These are phyloP conservation scores for Epichloe aotearoae DNA, from an alignment of 2,329 filamentous ascomycete genomes.

Conservation along the genomic window DNA sequence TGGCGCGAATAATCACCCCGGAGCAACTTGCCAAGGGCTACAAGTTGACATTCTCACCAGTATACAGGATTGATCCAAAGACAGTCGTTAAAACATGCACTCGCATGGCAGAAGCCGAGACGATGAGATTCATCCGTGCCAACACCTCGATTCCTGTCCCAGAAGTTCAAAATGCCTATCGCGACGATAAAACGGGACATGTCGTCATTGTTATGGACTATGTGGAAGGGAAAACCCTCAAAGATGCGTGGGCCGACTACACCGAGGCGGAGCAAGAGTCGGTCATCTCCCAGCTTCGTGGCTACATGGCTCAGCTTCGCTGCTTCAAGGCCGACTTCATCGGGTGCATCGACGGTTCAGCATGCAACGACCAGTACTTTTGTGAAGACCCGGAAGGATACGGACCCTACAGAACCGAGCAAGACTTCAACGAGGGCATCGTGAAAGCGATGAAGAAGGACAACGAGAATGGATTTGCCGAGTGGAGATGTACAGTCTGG, in stretches of 20 bases:
- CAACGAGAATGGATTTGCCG: background rate
- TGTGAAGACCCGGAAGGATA: constrained; percentile 5
- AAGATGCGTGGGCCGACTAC: constrained; percentile 7
- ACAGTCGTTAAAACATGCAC: constrained; percentile 8
- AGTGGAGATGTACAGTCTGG: constrained; percentile 8
- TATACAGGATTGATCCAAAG: background rate
- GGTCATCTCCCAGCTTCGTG: constrained; percentile 10
- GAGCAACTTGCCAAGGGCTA: background rate
- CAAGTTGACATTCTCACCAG: background rate
- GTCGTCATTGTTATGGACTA: constrained; percentile 11
- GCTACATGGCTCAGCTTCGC: constrained; percentile 10
- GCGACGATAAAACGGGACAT: constrained; percentile 5
- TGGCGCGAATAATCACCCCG: background rate
- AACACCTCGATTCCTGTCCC: constrained; percentile 8
- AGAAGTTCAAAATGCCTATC: constrained; percentile 3
- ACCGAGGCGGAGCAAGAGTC: constrained; percentile 7
- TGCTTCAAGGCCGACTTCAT: constrained; percentile 9
- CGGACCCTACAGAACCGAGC: constrained; percentile 9
- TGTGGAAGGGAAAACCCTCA: constrained; percentile 8
- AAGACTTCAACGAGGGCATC: constrained; percentile 11
- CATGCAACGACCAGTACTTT: constrained; percentile 12
- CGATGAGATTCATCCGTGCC: constrained; percentile 7
- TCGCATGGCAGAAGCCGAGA: constrained; percentile 5
- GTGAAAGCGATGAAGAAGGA: constrained; percentile 8
- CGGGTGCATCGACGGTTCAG: constrained; percentile 9